Percentiles rank a stretch among this genome's conserved stretches.
phyloP scores from a whole-genome alignment of 306 rosid species.

The Quercus cerris region DNA sequence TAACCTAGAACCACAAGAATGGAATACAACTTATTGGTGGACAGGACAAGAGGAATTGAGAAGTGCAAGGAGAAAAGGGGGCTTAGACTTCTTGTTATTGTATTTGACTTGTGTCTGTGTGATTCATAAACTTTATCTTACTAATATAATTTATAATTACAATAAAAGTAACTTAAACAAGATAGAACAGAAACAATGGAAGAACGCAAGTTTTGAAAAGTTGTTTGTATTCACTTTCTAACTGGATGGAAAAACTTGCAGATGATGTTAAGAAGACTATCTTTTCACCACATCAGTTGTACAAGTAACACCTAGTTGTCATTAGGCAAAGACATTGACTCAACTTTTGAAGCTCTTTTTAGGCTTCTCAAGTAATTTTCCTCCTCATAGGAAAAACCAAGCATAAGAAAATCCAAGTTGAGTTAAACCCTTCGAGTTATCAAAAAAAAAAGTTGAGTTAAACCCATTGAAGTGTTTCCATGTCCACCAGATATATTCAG shows the following conservation, averaged over 20 bases:
- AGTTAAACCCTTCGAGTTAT: background rate
- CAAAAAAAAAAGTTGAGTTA: background rate
- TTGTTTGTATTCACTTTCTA: background rate
- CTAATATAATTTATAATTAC: background rate
- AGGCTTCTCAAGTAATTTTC: background rate
- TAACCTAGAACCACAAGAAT: background rate
- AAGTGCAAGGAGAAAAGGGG: background rate
- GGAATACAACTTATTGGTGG: background rate
- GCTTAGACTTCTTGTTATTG: background rate
- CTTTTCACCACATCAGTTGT: background rate
- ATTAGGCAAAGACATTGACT: background rate
- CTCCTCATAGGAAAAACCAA: background rate
- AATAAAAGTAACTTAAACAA: background rate
- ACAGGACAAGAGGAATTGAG: background rate
- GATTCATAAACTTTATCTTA: background rate
- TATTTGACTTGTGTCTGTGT: background rate
- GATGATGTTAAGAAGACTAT: background rate
- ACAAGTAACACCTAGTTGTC: background rate
- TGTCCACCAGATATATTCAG: background rate
- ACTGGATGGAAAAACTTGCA: background rate
- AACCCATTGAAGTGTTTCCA: background rate
- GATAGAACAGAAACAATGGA: background rate
- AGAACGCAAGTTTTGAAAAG: background rate
- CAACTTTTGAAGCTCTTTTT: background rate
- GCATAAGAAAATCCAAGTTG: too few relatives aligned